Percentiles rank a stretch among this genome's conserved stretches.
These are phyloP conservation scores for Pouteria campechiana DNA, from an alignment of 179 eudicot species.

Conservation along the genomic window DNA sequence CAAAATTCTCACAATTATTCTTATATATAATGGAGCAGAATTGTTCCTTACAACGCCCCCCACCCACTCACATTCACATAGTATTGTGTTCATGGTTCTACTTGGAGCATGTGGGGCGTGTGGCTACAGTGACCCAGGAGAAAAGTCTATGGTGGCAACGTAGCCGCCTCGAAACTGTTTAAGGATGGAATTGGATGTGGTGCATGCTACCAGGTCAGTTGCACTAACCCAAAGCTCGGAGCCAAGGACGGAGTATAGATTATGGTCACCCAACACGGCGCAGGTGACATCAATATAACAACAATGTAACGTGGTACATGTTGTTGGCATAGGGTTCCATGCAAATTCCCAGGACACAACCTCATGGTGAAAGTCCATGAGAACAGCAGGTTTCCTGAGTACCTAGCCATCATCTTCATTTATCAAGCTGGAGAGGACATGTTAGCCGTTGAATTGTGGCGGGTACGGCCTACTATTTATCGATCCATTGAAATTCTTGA, in stretches of 20 bases:
- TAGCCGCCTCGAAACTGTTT: slow-evolving; percentile 13
- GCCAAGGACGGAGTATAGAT: slow-evolving; percentile 9
- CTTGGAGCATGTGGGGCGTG: slow-evolving; percentile 19
- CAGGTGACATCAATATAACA: slow-evolving; percentile 1
- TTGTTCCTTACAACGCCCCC: no score
- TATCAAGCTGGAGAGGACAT: slow-evolving; percentile 17
- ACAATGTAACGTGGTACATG: slow-evolving; percentile 54
- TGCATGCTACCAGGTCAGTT: slow-evolving; percentile 25
- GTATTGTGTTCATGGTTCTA: no score
- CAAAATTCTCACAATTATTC: no score
- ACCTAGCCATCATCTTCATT: slow-evolving; percentile 13
- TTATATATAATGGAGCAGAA: no score
- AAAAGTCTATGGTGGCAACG: slow-evolving; percentile 10
- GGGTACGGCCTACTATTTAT: slow-evolving; percentile 2
- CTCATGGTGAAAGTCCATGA: slow-evolving; percentile 10
- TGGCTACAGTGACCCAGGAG: slow-evolving; percentile 24
- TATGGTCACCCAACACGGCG: slow-evolving; percentile 14
- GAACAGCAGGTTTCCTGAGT: slow-evolving; percentile 8
- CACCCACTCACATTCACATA: no score
- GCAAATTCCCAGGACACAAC: slow-evolving; percentile 8
- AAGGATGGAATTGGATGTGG: slow-evolving; percentile 17
- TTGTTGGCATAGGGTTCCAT: slow-evolving; percentile 30
- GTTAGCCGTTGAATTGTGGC: slow-evolving; percentile 17
- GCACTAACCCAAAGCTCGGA: no score
- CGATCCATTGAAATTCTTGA: no score